phyloP scores from a whole-genome alignment of 2,329 filamentous ascomycete genomes.

The Penicillium sp. region DNA sequence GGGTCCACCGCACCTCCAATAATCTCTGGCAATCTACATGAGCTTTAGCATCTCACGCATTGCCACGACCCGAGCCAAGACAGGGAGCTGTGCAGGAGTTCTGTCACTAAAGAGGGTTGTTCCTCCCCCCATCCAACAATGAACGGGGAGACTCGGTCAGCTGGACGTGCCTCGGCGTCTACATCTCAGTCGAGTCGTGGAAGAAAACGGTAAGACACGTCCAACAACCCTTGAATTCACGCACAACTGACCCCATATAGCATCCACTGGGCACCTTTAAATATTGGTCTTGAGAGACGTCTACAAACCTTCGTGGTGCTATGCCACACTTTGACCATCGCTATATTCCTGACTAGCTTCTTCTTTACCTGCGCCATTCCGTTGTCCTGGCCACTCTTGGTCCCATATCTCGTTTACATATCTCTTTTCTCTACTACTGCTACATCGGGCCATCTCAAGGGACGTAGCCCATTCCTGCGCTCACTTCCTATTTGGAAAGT shows the following conservation, averaged over 20 bases:
- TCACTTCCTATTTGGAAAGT: constrained; percentile 76
- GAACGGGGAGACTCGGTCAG: neutral
- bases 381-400: constrained; percentile 77
- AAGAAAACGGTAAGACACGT: constrained; percentile 1
- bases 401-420: constrained; percentile 80
- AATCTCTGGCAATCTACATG: neutral
- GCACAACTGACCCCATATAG: constrained; percentile 37
- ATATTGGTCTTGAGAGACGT: constrained; percentile 68
- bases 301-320: constrained; percentile 77
- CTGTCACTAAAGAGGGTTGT: neutral
- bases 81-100: neutral
- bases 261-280: constrained; percentile 81
- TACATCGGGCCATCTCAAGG: constrained; percentile 70
- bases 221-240: neutral
- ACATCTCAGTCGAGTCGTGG: constrained; percentile 2
- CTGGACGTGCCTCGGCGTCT: neutral
- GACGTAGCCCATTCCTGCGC: constrained; percentile 73
- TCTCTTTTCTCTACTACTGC: constrained; percentile 72
- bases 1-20: neutral
- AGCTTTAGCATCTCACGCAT: neutral
- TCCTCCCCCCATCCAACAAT: neutral
- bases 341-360: constrained; percentile 72
- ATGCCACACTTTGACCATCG: constrained; percentile 70
- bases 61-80: neutral
- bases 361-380: constrained; percentile 91